Base-by-base conservation (phyloP, 352 stramenopile genomes). In the Globisporangium rhizosaccharum region DNA sequence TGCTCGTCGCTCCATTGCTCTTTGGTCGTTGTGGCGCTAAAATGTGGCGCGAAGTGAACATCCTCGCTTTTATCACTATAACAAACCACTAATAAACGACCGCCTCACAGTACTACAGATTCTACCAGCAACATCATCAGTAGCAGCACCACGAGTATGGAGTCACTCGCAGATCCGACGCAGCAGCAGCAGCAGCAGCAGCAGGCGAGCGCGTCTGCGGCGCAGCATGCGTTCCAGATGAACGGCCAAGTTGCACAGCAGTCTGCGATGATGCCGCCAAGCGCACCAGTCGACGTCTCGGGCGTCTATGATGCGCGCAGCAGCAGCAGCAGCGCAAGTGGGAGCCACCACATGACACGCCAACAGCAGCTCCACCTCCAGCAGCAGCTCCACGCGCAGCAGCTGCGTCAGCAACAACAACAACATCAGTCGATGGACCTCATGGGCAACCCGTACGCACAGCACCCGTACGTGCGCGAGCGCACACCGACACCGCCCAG, bases 401-500 rank as follows among this genome's bases (percentile, higher is more conserved):
- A 60, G 30, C 28, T 37, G 17, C 54, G 30, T 15, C 42, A 51
- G 18, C 57, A 56, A 14, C 49, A 58, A 14, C 49, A 58, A 5
- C 57, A 59, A 18, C 49, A 63, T 30, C 57, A 61, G 42, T 36
- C 39, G 39, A 61, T 66, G 48, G 60, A 59, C 17, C 57, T 51
- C 33, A 60, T 65, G 52, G 49, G 42, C 42, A 46, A 58, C 60
- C 39, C 56, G 28, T 61, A 61, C 60, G 39, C 53, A 1, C 20
- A 30, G n/a, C 50, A 61, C 17, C 39, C 60, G 47, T 66, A 61
- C 39, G 53, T 39, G 28, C 60, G 47, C 48, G 60, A 66, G 15
- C 46, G 60, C 20, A 66, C 60, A 28, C 48, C 53, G 20, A 66
- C 60, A 28, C 60, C 60, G 28, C 60, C 60, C 5, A 61, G n/a